Evolutionary conservation across 75 land plant genomes (phyloP), one percentile per base, ranked within the genome.

Genomic region (Selaginella tamariscina): DNA sequence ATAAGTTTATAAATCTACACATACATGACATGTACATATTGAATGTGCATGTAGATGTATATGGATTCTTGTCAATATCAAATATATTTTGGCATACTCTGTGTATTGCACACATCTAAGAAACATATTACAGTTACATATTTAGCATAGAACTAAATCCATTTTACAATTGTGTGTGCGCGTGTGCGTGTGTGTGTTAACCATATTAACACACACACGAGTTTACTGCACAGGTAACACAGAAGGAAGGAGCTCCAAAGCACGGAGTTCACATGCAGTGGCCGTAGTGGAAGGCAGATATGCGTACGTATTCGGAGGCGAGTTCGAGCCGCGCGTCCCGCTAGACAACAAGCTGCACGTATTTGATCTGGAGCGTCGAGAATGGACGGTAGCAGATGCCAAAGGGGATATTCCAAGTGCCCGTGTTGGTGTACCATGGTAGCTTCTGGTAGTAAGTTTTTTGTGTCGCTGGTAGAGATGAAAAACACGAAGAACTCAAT

Each of bases 391-490:
- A 26, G 80, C 78, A 27, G 77, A 75, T 0, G 77, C 68, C 22
- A 70, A 69, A 15, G 97, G 97, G 31, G 83, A 86, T 24, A 54
- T 78, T 24, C 97, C 97, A 27, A 84, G 85, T 1, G 94, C 97
- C 0, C 80, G 97, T 0, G 88, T 92, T 24, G 97, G 97, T n/a
- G 89, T 89, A 56, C 90, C 0, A 88, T 92, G 97, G 85, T 74
- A 2, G 62, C 89, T 13, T 65, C 84, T 11, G 89, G 80, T 24
- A 64, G 39, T 5, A 69, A 60, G 54, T 72, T 92, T 26, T 92
- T 86, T 68, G 85, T 92, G 2, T 92, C 65, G 97, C 89, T 23
- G 97, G 97, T 32, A 33, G 95, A 18, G 97, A 92, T 64, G 63
- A 65, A n/a, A 71, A 70, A 11, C 89, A 84, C 77, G 68, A 82